Evolutionary conservation across 2,329 filamentous ascomycete genomes (phyloP).

Genomic region (Ramichloridium luteum): DNA sequence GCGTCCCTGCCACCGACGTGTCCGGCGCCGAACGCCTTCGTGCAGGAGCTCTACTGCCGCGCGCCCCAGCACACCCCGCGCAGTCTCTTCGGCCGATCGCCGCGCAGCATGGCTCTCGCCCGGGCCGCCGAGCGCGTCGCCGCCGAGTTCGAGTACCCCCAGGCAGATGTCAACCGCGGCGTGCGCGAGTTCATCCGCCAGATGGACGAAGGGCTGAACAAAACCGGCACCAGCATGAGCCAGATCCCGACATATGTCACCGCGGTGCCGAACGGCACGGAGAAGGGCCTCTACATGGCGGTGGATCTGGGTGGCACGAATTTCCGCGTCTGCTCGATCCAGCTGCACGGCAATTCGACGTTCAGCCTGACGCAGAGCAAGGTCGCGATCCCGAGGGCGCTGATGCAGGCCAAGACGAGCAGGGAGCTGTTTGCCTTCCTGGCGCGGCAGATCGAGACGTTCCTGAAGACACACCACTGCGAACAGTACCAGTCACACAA

Average conservation of each 20-base stretch:
- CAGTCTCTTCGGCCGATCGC: slow-evolving; percentile 18
- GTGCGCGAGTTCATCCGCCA: slow-evolving; percentile 78
- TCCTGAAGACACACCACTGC: slow-evolving; percentile 75
- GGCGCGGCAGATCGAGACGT: slow-evolving; percentile 80
- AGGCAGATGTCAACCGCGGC: slow-evolving; percentile 64
- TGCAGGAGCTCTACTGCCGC: slow-evolving; percentile 25
- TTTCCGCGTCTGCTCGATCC: slow-evolving; percentile 92
- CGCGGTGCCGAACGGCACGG: slow-evolving; percentile 87
- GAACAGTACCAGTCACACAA: slow-evolving; percentile 67
- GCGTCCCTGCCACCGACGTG: slow-evolving; percentile 17
- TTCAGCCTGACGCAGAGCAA: slow-evolving; percentile 91
- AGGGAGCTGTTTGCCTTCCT: slow-evolving; percentile 85
- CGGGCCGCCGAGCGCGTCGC: slow-evolving; percentile 70
- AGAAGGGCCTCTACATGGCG: slow-evolving; percentile 94
- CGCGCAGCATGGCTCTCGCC: slow-evolving; percentile 40
- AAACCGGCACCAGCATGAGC: slow-evolving; percentile 69
- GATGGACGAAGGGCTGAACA: slow-evolving; percentile 76
- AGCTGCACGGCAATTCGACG: slow-evolving; percentile 84
- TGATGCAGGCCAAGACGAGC: slow-evolving; percentile 82
- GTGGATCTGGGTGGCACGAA: slow-evolving; percentile 98
- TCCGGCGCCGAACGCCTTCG: slow-evolving; percentile 23
- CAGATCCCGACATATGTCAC: slow-evolving; percentile 98
- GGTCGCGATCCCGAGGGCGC: slow-evolving; percentile 72
- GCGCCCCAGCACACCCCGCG: slow-evolving; percentile 19
- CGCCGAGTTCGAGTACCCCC: slow-evolving; percentile 71